Conservation (phyloP, 345 rosid genomes). For the Garcia nutans region DNA sequence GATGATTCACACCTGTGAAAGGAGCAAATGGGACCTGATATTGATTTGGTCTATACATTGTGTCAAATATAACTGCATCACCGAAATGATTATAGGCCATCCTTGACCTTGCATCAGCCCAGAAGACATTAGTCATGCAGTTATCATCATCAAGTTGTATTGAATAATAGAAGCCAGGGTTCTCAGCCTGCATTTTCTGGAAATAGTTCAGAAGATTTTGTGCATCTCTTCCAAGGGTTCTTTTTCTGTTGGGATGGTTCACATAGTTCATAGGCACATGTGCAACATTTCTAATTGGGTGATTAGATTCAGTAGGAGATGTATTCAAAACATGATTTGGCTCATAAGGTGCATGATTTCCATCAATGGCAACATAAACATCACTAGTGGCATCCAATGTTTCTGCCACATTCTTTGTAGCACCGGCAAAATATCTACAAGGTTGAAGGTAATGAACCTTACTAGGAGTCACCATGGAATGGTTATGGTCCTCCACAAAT, state of each 20-base stretch:
- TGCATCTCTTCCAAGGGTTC: constrained; percentile 60
- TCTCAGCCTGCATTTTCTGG: constrained; percentile 63
- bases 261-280: constrained; percentile 27
- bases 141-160: constrained; percentile 65
- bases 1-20: constrained; percentile 65
- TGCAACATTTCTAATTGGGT: constrained; percentile 27
- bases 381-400: constrained; percentile 35
- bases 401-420: constrained; percentile 38
- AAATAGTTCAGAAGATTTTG: constrained; percentile 61
- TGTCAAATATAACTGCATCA: constrained; percentile 62
- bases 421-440: constrained; percentile 56
- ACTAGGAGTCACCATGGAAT: constrained; percentile 39
- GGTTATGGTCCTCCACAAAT: constrained; percentile 64
- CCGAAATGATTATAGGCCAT: constrained; percentile 59
- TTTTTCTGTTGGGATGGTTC: constrained; percentile 40
- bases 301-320: constrained; percentile 37
- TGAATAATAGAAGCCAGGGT: constrained; percentile 66
- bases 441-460: constrained; percentile 56
- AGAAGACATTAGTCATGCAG: constrained; percentile 64
- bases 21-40: constrained; percentile 71
- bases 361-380: constrained; percentile 35
- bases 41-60: constrained; percentile 68
- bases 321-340: constrained; percentile 31
- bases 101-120: constrained; percentile 78
- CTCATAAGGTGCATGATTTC: constrained; percentile 39